Evolutionary conservation across 805 yeast genomes (phyloP).

Genomic region (Zygosaccharomyces lentus): DNA sequence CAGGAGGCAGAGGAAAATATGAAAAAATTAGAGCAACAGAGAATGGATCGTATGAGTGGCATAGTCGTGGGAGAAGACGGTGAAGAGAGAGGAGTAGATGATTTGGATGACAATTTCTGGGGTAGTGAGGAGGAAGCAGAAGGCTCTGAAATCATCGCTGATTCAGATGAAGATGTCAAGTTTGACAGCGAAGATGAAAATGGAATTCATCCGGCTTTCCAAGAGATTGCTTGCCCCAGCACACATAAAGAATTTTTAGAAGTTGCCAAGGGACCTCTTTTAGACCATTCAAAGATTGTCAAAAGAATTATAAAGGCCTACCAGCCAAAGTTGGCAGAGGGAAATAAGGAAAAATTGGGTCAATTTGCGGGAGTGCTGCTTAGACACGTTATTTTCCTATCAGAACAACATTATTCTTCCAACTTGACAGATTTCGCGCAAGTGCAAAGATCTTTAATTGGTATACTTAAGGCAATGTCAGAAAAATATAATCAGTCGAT

Average conservation of each 20-base stretch:
- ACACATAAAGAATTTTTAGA: slow-evolving; percentile 42
- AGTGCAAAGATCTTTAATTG: slow-evolving; percentile 42
- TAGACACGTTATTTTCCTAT: slow-evolving; percentile 53
- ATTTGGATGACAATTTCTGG: slow-evolving; percentile 69
- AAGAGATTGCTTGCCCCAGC: slow-evolving; percentile 44
- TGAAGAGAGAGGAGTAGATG: slow-evolving; percentile 57
- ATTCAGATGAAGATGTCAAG: slow-evolving; percentile 40
- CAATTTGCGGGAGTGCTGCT: slow-evolving; percentile 58
- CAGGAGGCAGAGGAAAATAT: slow-evolving; percentile 57
- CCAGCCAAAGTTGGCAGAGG: slow-evolving; percentile 75
- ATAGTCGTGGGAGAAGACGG: slow-evolving; percentile 42
- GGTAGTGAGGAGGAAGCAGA: slow-evolving; percentile 46
- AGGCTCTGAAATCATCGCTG: slow-evolving; percentile 36
- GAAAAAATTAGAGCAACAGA: slow-evolving; percentile 60
- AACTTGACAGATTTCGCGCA: slow-evolving; percentile 36
- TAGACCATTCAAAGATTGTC: slow-evolving; percentile 46
- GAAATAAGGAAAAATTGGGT: slow-evolving; percentile 73
- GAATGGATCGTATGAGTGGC: slow-evolving; percentile 73
- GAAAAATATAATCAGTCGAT: slow-evolving; percentile 61
- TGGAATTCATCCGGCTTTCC: slow-evolving; percentile 10
- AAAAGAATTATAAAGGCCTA: slow-evolving; percentile 53
- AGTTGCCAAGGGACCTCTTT: slow-evolving; percentile 35
- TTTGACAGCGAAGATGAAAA: slow-evolving; percentile 35
- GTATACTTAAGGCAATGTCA: slow-evolving; percentile 52
- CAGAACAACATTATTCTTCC: slow-evolving; percentile 37